Base-by-base conservation (phyloP, 2,329 filamentous ascomycete species). In the Claviceps sp. region DNA sequence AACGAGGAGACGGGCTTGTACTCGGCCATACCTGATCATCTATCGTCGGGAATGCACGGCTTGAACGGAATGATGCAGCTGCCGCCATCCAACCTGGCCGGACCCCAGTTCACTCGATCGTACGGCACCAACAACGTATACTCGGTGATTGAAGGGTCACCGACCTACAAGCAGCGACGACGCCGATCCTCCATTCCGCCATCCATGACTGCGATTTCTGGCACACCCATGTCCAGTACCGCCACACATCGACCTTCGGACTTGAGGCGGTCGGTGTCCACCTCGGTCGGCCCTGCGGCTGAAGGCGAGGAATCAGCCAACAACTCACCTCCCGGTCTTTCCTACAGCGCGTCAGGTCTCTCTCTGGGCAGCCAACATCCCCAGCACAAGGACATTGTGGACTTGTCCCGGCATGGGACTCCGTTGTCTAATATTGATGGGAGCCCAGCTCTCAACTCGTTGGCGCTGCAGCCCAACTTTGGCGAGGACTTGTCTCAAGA, bases 1-100 rank as follows among this genome's bases (percentile, higher is more conserved):
- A 96, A 96, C 66, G 93, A 98, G 72, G 93, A 97, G 68, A 95
- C 91, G 46, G 90, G 90, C 54, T 77, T 97, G 47, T 97, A 96
- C 77, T 91, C 89, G 50, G 90, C 88, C 45, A 95, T 97, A 60
- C 89, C 91, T 11, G 91, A 97, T 62, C 84, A 94, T 63, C 76
- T 87, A 59, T 72, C 72, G 54, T 72, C 72, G 54, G 77, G 83
- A 54, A 83, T 89, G 58, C 81, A 83, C 58, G 81, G 80, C 14
- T 82, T 95, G 64, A 89, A 91, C 65, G 85, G 87, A 51, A 86
- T 97, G 78, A 89, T 95, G 72, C 88, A 94, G 66, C 76, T 96
- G 46, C 89, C 89, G 18, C 86, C 87, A 4, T 89, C 89, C 14
- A 93, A 91, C 68, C 70, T 96, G 55, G 81, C 84, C 51, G 87